These are phyloP conservation scores for Lithospermum erythrorhizon DNA, from an alignment of 257 asterid species.

Conservation along the genomic window DNA sequence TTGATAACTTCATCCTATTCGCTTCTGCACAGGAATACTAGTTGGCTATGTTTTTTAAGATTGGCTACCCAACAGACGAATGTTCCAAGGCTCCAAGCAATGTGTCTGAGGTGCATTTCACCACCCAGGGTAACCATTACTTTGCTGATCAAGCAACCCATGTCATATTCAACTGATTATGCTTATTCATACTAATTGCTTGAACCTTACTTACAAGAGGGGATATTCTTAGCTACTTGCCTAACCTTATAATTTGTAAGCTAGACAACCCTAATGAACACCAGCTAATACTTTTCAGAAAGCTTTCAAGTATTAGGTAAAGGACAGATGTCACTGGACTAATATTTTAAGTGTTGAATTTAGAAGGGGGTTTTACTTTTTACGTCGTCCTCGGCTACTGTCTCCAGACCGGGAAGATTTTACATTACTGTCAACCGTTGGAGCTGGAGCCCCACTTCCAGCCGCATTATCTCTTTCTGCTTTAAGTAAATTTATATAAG, in stretches of 20 bases:
- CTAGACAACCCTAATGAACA: background rate
- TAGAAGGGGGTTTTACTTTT: constrained; percentile 39
- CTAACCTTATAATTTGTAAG: background rate
- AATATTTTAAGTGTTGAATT: constrained; percentile 3
- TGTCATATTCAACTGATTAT: background rate
- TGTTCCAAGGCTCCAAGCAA: background rate
- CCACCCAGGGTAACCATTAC: background rate
- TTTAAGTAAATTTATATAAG: background rate
- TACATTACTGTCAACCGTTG: constrained; percentile 40
- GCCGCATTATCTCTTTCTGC: constrained; percentile 59
- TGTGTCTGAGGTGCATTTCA: background rate
- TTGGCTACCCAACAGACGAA: background rate
- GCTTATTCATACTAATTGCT: background rate
- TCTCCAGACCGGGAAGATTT: constrained; percentile 78
- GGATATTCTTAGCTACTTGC: background rate
- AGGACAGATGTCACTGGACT: no score
- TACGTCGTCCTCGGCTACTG: constrained; percentile 85
- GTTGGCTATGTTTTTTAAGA: background rate
- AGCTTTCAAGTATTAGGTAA: background rate
- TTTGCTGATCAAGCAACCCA: background rate
- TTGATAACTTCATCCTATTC: background rate
- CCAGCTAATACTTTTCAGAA: background rate
- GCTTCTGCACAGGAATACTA: background rate
- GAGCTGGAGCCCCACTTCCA: constrained; percentile 23
- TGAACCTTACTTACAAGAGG: background rate